Conservation (phyloP, 176 grass and related monocot species). For the Triticum dicoccoides region DNA sequence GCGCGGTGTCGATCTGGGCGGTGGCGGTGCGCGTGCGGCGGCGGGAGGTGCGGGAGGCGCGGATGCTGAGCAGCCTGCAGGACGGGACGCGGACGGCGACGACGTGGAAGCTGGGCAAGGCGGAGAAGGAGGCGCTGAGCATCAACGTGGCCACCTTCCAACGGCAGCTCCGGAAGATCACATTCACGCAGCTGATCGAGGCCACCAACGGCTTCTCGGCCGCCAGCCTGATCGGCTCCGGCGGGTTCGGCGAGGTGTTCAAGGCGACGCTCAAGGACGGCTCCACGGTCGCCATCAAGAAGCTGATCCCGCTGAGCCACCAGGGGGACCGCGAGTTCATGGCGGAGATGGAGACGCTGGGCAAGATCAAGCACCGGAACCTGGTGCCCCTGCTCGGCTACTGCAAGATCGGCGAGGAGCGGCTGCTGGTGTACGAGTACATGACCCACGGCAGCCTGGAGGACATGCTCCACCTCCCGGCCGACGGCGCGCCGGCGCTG, state of each 20-base stretch:
- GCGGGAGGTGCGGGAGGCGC: conserved; percentile 46
- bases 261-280: conserved; percentile 90
- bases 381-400: conserved; percentile 82
- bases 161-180: conserved; percentile 72
- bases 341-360: conserved; percentile 97
- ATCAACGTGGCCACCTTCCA: conserved; percentile 98
- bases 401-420: conserved; percentile 95
- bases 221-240: conserved; percentile 74
- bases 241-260: conserved; percentile 97
- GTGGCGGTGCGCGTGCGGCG: conserved; percentile 56
- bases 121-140: conserved; percentile 90
- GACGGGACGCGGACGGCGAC: conserved; percentile 76
- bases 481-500: background rate
- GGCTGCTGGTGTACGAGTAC: conserved; percentile 93
- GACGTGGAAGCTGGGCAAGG: conserved; percentile 85
- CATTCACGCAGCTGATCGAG: conserved; percentile 97
- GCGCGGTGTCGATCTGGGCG: conserved; percentile 41
- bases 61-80: conserved; percentile 81
- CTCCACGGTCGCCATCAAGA: conserved; percentile 86
- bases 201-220: conserved; percentile 85
- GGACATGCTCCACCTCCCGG: conserved; percentile 57
- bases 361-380: conserved; percentile 95
- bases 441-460: conserved; percentile 91
- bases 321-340: conserved; percentile 96
- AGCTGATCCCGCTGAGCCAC: conserved; percentile 91